Percentiles rank a stretch among this genome's conserved stretches.
phyloP scores from a whole-genome alignment of 2,329 filamentous ascomycete genomes.

The Xylaria polymorpha region DNA sequence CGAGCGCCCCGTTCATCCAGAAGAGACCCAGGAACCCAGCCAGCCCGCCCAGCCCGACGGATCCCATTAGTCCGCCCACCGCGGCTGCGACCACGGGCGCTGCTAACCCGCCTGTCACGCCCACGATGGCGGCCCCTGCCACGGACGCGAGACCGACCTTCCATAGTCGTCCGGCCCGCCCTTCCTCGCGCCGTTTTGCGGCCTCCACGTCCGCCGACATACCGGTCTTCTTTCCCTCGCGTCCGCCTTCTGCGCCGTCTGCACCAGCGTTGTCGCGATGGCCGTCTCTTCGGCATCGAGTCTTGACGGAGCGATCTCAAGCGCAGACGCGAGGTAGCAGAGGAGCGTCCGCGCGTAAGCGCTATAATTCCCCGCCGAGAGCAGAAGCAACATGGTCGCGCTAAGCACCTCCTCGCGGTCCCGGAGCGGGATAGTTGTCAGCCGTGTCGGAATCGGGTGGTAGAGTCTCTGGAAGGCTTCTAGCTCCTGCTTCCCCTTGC shows the following conservation, averaged over 20 bases:
- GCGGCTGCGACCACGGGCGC: conserved; percentile 89
- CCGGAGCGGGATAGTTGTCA: conserved; percentile 66
- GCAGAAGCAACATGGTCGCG: conserved; percentile 74
- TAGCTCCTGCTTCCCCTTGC: conserved; percentile 43
- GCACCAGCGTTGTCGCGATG: conserved; percentile 79
- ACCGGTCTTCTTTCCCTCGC: conserved; percentile 53
- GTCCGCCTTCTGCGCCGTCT: conserved; percentile 68
- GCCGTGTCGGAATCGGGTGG: conserved; percentile 64
- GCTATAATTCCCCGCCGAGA: conserved; percentile 79
- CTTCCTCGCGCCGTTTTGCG: conserved; percentile 77
- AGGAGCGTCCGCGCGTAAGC: conserved; percentile 77
- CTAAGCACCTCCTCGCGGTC: conserved; percentile 74
- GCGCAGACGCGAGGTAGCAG: conserved; percentile 73
- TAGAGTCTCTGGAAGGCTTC: conserved; percentile 63
- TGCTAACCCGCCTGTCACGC: conserved; percentile 89
- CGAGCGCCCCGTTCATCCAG: conserved; percentile 85
- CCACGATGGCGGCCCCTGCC: conserved; percentile 89
- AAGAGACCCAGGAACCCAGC: conserved; percentile 88
- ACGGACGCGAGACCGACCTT: conserved; percentile 92
- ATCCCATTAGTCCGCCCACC: conserved; percentile 85
- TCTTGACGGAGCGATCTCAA: conserved; percentile 70
- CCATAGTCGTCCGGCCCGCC: conserved; percentile 79
- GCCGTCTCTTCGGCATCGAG: conserved; percentile 78
- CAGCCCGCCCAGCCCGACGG: conserved; percentile 84
- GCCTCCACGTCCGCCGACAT: conserved; percentile 83